Evolutionary conservation across 345 rosid species (phyloP).

Genomic region (Stellera chamaejasme): DNA sequence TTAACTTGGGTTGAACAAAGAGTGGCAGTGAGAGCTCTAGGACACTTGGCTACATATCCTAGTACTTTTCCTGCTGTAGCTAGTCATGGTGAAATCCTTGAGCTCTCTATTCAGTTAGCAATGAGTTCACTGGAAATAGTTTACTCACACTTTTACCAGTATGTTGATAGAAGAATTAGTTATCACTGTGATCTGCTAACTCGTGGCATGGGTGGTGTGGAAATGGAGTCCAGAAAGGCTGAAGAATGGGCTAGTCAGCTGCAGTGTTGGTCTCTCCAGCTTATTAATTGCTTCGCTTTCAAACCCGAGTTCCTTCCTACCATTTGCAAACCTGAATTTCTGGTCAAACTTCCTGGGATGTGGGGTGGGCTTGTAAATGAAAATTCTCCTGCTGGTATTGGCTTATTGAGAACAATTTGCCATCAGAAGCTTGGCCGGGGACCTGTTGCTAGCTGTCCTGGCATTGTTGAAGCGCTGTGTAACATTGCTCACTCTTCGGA

Average conservation of each 20-base stretch:
- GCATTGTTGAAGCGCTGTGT: constrained; percentile 78
- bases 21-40: constrained; percentile 94
- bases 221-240: constrained; percentile 97
- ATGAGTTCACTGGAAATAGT: constrained; percentile 95
- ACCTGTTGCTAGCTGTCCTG: constrained; percentile 80
- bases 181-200: constrained; percentile 96
- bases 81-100: constrained; percentile 79
- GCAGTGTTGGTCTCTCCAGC: constrained; percentile 99
- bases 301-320: constrained; percentile 93
- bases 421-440: constrained; percentile 93
- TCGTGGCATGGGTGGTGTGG: constrained; percentile 99
- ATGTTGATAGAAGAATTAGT: constrained; percentile 64
- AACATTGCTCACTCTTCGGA: constrained; percentile 95
- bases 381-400: constrained; percentile 98
- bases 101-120: constrained; percentile 80
- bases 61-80: constrained; percentile 79
- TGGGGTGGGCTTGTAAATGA: constrained; percentile 99
- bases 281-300: constrained; percentile 98
- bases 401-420: constrained; percentile 87
- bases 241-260: constrained; percentile 99
- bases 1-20: constrained; percentile 99
- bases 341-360: constrained; percentile 88
- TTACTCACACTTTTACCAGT: constrained; percentile 92
- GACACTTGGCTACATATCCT: constrained; percentile 91
- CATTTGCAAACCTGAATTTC: constrained; percentile 84